Evolutionary conservation across 805 yeast species (phyloP).

Genomic region (Metschnikowia baotianmanensis): DNA sequence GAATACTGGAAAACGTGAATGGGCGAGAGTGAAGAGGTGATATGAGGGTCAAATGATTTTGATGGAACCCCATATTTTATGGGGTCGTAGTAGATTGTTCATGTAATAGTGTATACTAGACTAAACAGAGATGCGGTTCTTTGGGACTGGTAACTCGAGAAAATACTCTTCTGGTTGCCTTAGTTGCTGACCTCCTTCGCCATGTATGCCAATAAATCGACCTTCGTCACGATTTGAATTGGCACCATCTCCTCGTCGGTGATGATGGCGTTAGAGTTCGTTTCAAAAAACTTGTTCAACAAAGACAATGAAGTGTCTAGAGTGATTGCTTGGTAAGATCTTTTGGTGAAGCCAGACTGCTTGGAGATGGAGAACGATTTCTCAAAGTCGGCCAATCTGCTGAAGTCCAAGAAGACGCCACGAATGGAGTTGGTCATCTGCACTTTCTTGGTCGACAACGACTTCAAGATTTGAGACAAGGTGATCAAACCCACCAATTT

Average conservation of each 20-base stretch:
- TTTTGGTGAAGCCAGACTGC: slow-evolving; percentile 54
- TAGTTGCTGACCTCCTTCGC: slow-evolving; percentile 29
- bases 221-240: slow-evolving; percentile 82
- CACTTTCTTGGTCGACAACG: slow-evolving; percentile 59
- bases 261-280: slow-evolving; percentile 78
- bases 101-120: slow-evolving; percentile 5
- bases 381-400: slow-evolving; percentile 64
- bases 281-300: slow-evolving; percentile 77
- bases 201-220: slow-evolving; percentile 65
- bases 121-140: neutral
- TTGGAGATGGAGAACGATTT: slow-evolving; percentile 62
- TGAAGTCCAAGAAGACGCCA: slow-evolving; percentile 69
- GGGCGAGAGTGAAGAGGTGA: neutral
- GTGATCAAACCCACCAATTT: slow-evolving; percentile 76
- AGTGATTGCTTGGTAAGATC: slow-evolving; percentile 65
- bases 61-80: neutral
- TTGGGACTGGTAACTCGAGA: neutral
- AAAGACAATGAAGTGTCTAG: slow-evolving; percentile 62
- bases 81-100: neutral
- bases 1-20: neutral
- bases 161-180: no score
- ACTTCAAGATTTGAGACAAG: slow-evolving; percentile 65
- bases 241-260: slow-evolving; percentile 71
- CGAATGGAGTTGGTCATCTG: slow-evolving; percentile 54
- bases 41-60: neutral